Conservation (phyloP, 2,329 filamentous ascomycete genomes). For the Diplodia corticola region DNA sequence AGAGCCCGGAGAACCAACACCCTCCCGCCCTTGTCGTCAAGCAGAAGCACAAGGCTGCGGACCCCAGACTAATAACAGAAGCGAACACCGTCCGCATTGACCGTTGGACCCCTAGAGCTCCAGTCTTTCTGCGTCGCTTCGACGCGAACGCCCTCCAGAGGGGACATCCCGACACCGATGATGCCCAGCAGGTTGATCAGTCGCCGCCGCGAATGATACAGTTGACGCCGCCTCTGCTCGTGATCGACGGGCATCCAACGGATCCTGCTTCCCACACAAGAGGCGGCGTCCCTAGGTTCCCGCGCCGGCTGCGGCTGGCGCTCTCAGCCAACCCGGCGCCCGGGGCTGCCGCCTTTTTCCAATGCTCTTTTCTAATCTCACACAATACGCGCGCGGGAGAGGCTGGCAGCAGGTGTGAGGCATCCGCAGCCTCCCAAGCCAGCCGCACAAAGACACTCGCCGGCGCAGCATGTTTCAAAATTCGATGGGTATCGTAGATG, state of each 20-base stretch:
- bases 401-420: background rate
- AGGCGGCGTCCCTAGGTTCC: too few species aligned
- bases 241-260: background rate
- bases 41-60: background rate
- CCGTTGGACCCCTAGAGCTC: background rate
- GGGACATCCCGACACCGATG: background rate
- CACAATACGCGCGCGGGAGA: background rate
- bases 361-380: background rate
- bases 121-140: background rate
- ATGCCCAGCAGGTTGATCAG: background rate
- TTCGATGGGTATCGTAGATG: background rate
- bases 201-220: background rate
- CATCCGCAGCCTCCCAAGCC: background rate
- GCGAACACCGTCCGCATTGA: background rate
- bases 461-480: conserved; percentile 3
- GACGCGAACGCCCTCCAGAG: background rate
- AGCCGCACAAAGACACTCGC: background rate
- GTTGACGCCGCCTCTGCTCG: background rate
- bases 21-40: background rate
- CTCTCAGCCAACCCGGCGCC: background rate
- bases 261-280: background rate
- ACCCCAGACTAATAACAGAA: background rate
- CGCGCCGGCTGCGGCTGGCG: background rate
- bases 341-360: background rate
- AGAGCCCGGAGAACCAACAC: background rate